These are phyloP conservation scores for Salix viminalis DNA, from an alignment of 345 rosid genomes.

Conservation along the genomic window DNA sequence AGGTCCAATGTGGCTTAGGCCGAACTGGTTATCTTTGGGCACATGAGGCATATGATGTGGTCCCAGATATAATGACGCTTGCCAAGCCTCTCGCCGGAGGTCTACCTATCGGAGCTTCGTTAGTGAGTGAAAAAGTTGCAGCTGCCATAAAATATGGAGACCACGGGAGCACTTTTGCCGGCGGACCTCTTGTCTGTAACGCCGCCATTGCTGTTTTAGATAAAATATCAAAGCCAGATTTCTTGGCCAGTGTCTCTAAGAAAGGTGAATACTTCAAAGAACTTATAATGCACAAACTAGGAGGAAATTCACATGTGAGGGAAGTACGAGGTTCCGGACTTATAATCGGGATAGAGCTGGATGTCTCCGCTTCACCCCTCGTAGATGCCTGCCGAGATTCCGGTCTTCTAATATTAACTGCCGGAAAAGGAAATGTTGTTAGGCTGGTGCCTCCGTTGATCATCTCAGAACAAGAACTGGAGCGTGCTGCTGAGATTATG, in stretches of 20 bases:
- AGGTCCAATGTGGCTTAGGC: slow-evolving; percentile 92
- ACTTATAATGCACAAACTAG: slow-evolving; percentile 47
- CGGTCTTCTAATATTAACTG: slow-evolving; percentile 66
- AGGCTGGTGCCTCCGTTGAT: slow-evolving; percentile 88
- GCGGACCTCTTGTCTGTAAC: slow-evolving; percentile 65
- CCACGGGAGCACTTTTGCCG: slow-evolving; percentile 94
- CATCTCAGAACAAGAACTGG: slow-evolving; percentile 65
- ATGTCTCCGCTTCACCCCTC: slow-evolving; percentile 55
- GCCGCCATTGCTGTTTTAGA: slow-evolving; percentile 66
- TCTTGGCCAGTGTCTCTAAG: slow-evolving; percentile 61
- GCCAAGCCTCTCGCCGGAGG: slow-evolving; percentile 99
- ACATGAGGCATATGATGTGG: slow-evolving; percentile 54
- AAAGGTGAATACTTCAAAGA: slow-evolving; percentile 69
- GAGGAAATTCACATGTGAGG: slow-evolving; percentile 63
- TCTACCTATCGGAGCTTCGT: slow-evolving; percentile 75
- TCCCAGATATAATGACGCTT: slow-evolving; percentile 86
- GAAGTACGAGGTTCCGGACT: slow-evolving; percentile 87
- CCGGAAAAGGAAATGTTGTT: slow-evolving; percentile 82
- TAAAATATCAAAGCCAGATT: slow-evolving; percentile 62
- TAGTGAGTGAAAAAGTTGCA: slow-evolving; percentile 75
- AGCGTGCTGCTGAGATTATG: slow-evolving; percentile 58
- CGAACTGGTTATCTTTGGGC: slow-evolving; percentile 83
- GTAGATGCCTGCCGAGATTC: slow-evolving; percentile 73
- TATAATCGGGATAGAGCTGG: slow-evolving; percentile 71
- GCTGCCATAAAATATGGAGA: slow-evolving; percentile 63